Evolutionary conservation across 257 asterid genomes (phyloP).

Genomic region (Forsythia suspensa): DNA sequence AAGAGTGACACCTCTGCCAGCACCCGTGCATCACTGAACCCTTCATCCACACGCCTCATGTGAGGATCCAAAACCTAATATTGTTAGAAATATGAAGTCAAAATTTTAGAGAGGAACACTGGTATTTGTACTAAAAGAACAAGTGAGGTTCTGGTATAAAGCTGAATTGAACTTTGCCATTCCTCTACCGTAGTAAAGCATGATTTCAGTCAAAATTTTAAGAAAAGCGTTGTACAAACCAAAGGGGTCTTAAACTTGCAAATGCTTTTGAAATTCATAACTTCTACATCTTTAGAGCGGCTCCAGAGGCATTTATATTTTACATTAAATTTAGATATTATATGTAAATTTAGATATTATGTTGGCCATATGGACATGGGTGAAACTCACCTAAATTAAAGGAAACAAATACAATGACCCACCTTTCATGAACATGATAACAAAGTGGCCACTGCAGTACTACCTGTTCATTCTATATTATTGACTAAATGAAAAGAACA

Average conservation of each 20-base stretch:
- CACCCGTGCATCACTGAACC: slow-evolving; percentile 84
- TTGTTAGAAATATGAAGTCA: slow-evolving; percentile 13
- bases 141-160: neutral
- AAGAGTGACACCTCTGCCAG: slow-evolving; percentile 78
- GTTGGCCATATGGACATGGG: neutral
- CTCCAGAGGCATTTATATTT: neutral
- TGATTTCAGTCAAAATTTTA: neutral
- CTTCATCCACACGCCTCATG: slow-evolving; percentile 84
- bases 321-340: no score
- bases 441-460: no score
- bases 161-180: neutral
- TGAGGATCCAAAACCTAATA: slow-evolving; percentile 87
- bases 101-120: neutral
- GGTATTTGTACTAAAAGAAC: neutral
- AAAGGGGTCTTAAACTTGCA: slow-evolving; percentile 1
- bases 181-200: neutral
- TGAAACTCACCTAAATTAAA: neutral
- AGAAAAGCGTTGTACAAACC: neutral
- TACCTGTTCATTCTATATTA: neutral
- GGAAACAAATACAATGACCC: neutral
- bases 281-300: neutral
- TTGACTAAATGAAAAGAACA: neutral
- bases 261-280: neutral
- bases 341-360: no score
- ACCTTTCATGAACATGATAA: neutral